Conservation (phyloP, 208 protist genomes). For the Trypanosoma scelopori region DNA sequence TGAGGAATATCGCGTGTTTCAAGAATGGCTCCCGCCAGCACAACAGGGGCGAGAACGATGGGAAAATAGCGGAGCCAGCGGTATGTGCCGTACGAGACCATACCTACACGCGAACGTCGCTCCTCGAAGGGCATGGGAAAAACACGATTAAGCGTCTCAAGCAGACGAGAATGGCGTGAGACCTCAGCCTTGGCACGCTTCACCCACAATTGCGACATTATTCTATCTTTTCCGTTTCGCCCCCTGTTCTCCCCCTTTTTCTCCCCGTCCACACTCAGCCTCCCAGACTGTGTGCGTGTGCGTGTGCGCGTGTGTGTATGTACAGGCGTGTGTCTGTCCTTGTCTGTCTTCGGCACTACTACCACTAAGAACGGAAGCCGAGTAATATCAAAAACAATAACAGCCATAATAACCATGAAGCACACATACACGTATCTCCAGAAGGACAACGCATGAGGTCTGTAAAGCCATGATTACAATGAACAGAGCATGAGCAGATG, state of each 20-base stretch:
- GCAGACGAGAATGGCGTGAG: constrained; percentile 73
- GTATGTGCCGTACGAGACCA: constrained; percentile 84
- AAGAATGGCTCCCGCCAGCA: constrained; percentile 62
- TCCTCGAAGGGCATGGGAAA: constrained; percentile 88
- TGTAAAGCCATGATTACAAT: not conserved
- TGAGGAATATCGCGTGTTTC: constrained; percentile 84
- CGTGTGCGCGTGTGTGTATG: too few relatives aligned
- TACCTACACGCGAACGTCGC: constrained; percentile 76
- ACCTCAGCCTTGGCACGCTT: constrained; percentile 87
- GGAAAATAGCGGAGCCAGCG: constrained; percentile 83
- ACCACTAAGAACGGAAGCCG: not conserved
- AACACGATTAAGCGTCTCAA: constrained; percentile 83
- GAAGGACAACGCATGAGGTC: not conserved
- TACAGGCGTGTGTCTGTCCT: too few relatives aligned
- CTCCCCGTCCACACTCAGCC: too few relatives aligned
- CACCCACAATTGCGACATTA: constrained; percentile 88
- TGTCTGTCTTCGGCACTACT: not conserved
- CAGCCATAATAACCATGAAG: not conserved
- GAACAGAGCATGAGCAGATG: not conserved
- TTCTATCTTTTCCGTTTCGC: not conserved
- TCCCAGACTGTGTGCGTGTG: too few relatives aligned
- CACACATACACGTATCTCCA: not conserved
- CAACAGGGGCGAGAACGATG: constrained; percentile 60
- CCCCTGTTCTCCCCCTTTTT: not conserved
- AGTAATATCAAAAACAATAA: not conserved